Conservation (phyloP, 2,329 filamentous ascomycete genomes). For the Fusarium ambrosium region DNA sequence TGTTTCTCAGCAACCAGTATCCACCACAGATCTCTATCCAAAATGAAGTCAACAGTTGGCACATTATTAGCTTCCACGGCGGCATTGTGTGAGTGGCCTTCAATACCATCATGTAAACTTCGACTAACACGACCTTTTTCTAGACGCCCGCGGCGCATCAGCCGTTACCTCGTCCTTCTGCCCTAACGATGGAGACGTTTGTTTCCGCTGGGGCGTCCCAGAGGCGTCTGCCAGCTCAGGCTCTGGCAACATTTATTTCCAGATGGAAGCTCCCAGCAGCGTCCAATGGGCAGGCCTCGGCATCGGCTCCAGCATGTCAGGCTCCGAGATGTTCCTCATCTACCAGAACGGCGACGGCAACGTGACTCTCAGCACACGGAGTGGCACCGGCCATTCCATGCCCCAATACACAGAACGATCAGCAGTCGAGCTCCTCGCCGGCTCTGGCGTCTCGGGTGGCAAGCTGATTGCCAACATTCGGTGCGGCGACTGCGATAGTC, state of each 20-base stretch:
- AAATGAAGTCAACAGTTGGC: conserved; percentile 40
- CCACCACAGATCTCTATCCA: not conserved
- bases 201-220: conserved; percentile 70
- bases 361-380: conserved; percentile 71
- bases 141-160: conserved; percentile 40
- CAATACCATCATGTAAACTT: not conserved
- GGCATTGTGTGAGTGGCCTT: conserved; percentile 40
- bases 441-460: conserved; percentile 67
- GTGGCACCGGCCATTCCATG: conserved; percentile 60
- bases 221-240: conserved; percentile 60
- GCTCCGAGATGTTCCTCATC: conserved; percentile 72
- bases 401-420: conserved; percentile 61
- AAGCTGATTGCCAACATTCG: conserved; percentile 72
- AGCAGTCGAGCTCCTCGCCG: conserved; percentile 67
- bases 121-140: conserved; percentile 17
- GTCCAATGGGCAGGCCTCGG: conserved; percentile 72
- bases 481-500: conserved; percentile 65
- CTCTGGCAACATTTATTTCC: conserved; percentile 71
- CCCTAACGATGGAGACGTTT: conserved; percentile 58
- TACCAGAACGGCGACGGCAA: conserved; percentile 71
- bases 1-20: not conserved
- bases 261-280: conserved; percentile 67
- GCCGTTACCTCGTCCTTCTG: conserved; percentile 56
- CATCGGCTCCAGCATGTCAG: conserved; percentile 67
- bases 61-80: conserved; percentile 24